phyloP scores from a whole-genome alignment of 2,329 filamentous ascomycete species.

The Penicillium sp. region DNA sequence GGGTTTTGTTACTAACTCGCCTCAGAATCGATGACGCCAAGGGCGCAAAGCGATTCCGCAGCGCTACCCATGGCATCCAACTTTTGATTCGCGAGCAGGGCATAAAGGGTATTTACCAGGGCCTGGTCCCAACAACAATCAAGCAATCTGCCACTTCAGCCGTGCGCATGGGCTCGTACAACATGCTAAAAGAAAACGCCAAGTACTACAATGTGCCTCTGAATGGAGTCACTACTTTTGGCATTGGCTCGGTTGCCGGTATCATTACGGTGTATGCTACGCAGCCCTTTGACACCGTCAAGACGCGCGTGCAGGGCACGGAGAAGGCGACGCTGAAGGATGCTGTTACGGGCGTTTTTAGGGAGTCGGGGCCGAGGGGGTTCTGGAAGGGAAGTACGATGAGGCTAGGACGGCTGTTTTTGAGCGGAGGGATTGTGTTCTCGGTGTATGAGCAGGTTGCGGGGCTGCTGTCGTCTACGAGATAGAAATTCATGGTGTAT shows the following conservation, averaged over 20 bases:
- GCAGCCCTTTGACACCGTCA: conserved; percentile 46
- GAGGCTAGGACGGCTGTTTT: conserved; percentile 60
- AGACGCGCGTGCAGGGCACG: conserved; percentile 60
- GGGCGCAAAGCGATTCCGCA: conserved; percentile 46
- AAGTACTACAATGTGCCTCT: conserved; percentile 46
- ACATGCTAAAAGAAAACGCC: conserved; percentile 59
- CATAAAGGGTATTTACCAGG: conserved; percentile 54
- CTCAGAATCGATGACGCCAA: conserved; percentile 56
- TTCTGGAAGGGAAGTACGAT: conserved; percentile 68
- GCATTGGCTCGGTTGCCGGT: conserved; percentile 59
- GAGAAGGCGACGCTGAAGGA: conserved; percentile 55
- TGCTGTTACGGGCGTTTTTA: conserved; percentile 52
- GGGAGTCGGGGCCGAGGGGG: conserved; percentile 56
- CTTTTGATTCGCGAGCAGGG: conserved; percentile 52
- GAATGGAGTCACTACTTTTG: conserved; percentile 55
- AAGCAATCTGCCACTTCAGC: conserved; percentile 62
- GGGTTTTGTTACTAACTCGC: neutral
- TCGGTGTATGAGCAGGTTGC: conserved; percentile 59
- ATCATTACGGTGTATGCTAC: conserved; percentile 49
- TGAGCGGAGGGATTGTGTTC: conserved; percentile 65
- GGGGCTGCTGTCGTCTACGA: conserved; percentile 42
- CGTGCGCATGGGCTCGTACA: conserved; percentile 60
- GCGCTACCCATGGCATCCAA: conserved; percentile 49
- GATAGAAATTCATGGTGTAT: neutral
- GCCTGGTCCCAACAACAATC: conserved; percentile 57